Evolutionary conservation across 2,329 filamentous ascomycete species (phyloP), one percentile per base, ranked within the genome.

Genomic region (Neobulgaria alba): DNA sequence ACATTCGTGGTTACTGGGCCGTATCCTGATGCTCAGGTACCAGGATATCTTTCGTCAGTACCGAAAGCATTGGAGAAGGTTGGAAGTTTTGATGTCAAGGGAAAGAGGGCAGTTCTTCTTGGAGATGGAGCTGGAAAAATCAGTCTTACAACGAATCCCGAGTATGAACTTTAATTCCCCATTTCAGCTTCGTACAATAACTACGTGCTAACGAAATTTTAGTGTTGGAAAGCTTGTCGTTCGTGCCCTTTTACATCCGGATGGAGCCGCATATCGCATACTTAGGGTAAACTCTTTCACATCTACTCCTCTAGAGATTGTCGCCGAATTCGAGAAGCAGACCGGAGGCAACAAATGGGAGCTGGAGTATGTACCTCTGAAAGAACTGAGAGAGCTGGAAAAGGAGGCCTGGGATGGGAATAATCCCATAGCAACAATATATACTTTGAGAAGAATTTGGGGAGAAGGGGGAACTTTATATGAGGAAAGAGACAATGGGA

Each of bases 1-100:
- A 83, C 81, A 0, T 85, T 79, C 55, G 63, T 85, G 0, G 81
- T 85, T 3, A 84, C 80, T 0, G 81, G 81, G 0, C 81, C 81
- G 0, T 85, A 81, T 73, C 20, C 80, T 83, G 46, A 67, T 81
- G 38, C 23, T 5, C 30, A 29, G 7, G 56, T 8, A 8, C n/a
- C 23, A 8, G 8, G 84, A 70, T 63, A 64, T 82, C 33, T 59
- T 54, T 4, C 57, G 19, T 43, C 45, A 29, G 45, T 21, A 33
- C 32, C 41, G 5, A 17, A 41, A 8, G n/a, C 35, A 10, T 15
- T 42, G n/a, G 33, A 39, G 19, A 17, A 63, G 23, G 60, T 66
- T 0, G 81, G 82, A 2, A 71, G 71, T 0, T 87, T 76, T 51
- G 71, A 85, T 53, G 63, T 73, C 1, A 61, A 65, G 44, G 63